These are phyloP conservation scores for Backusella luteola DNA, from an alignment of 192 early-diverging fungal genomes.

Conservation along the genomic window DNA sequence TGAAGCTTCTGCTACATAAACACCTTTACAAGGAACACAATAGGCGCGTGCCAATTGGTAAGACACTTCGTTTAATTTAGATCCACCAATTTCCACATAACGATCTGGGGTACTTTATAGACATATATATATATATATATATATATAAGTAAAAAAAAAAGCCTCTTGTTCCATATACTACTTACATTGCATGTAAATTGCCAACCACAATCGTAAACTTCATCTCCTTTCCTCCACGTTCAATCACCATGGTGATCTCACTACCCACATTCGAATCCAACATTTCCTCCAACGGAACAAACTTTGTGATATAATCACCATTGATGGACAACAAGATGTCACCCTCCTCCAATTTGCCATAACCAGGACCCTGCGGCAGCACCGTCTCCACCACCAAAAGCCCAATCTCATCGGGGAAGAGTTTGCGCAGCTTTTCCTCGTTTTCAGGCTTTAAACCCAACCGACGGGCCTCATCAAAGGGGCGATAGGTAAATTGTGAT, in stretches of 20 bases:
- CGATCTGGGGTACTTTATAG: constrained; percentile 65
- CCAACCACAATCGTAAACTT: constrained; percentile 57
- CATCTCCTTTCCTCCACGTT: constrained; percentile 71
- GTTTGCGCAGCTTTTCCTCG: constrained; percentile 58
- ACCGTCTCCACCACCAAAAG: constrained; percentile 78
- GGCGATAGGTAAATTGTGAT: constrained; percentile 67
- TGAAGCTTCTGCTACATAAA: constrained; percentile 68
- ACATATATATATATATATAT: background rate
- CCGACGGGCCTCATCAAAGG: constrained; percentile 76
- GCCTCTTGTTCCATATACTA: background rate
- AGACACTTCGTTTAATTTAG: constrained; percentile 68
- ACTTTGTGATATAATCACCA: constrained; percentile 72
- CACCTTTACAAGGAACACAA: constrained; percentile 71
- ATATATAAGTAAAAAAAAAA: background rate
- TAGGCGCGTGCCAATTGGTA: constrained; percentile 72
- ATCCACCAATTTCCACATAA: constrained; percentile 84
- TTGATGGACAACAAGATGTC: constrained; percentile 75
- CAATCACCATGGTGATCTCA: constrained; percentile 55
- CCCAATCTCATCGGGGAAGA: constrained; percentile 70
- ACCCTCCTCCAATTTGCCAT: constrained; percentile 67
- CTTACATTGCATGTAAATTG: constrained; percentile 71
- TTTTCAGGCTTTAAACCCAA: constrained; percentile 62
- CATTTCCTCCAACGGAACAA: constrained; percentile 73
- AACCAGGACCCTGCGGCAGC: constrained; percentile 70
- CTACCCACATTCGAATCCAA: constrained; percentile 67